Evolutionary conservation across 108 stramenopile genomes (phyloP), one percentile per base, ranked within the genome.

Genomic region (Skeletonema grethae): DNA sequence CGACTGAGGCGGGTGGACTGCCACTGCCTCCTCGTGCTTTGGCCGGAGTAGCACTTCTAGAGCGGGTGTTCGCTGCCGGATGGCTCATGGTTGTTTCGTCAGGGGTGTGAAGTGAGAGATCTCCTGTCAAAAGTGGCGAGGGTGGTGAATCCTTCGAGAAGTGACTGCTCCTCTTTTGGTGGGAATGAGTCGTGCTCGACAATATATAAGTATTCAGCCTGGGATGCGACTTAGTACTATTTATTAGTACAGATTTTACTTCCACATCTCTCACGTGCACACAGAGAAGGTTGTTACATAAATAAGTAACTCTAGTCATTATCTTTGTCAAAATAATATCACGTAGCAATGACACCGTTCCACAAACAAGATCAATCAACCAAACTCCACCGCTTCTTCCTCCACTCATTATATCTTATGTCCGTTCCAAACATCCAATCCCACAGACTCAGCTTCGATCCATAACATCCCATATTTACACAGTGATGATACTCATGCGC

Each of bases 401-500:
- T 72, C 76, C 76, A 82, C 31, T 67, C 32, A 24, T 38, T 13
- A 68, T 82, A 82, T 9, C 35, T 35, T 38, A 39, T 30, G 48
- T 82, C 55, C 7, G 76, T 77, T 38, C 66, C 66, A 77, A 82
- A 77, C 8, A 78, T 0, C 35, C 50, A 46, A 57, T 82, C 76
- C 45, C 50, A 82, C 2, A 77, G 3, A 28, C 24, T 45, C 20
- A 82, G 65, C 20, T 82, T 82, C 11, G 63, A 65, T 20, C 65
- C 62, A 48, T 63, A 82, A 68, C 65, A 63, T 16, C 81, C 81
- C 58, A 82, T 63, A 36, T 82, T 82, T 20, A 67, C 45, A 50
- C 66, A 39, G 32, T 82, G 81, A 63, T 82, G 81, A 73, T 77
- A 82, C 63, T 82, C 81, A 48, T 82, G 81, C 29, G 57, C 65